These are phyloP conservation scores for Rhizopogon roseolus DNA, from an alignment of 768 basidiomycete genomes.

Conservation along the genomic window DNA sequence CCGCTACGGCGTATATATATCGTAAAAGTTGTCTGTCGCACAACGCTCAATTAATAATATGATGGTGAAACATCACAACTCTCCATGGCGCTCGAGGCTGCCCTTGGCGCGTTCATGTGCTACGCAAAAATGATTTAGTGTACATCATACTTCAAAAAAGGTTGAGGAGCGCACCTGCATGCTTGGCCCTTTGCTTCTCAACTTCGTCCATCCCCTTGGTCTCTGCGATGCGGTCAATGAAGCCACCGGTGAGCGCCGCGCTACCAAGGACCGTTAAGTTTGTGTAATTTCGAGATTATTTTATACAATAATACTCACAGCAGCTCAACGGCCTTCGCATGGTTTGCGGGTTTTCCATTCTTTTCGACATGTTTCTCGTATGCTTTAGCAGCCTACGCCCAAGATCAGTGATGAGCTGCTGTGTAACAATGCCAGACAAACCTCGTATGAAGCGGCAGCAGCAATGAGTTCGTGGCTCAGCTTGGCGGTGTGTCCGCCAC, in stretches of 20 bases:
- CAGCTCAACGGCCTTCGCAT: conserved; percentile 16
- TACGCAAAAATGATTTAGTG: conserved; percentile 4
- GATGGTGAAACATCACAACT: conserved; percentile 9
- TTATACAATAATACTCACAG: conserved; percentile 12
- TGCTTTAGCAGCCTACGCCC: conserved; percentile 22
- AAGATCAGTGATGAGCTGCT: not conserved
- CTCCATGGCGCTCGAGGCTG: conserved; percentile 9
- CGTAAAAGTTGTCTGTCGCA: not conserved
- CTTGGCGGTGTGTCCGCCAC: conserved; percentile 12
- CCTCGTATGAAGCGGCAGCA: conserved; percentile 25
- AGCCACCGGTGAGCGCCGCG: conserved; percentile 21
- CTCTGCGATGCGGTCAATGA: conserved; percentile 19
- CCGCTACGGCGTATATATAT: not conserved
- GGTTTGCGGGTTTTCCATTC: conserved; percentile 18
- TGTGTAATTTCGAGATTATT: not conserved
- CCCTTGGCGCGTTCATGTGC: conserved; percentile 8
- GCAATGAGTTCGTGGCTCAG: conserved; percentile 23
- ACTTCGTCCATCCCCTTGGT: conserved; percentile 18
- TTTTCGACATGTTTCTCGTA: conserved; percentile 18
- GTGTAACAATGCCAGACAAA: not conserved
- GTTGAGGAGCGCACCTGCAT: conserved; percentile 12
- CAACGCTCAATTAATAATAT: too few species aligned
- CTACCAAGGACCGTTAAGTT: conserved; percentile 3
- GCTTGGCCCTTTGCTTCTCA: conserved; percentile 17
- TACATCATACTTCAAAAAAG: too few species aligned